Conservation (phyloP, 1,139 yeast genomes). For the Nakaseomyces kungkrabaensis region DNA sequence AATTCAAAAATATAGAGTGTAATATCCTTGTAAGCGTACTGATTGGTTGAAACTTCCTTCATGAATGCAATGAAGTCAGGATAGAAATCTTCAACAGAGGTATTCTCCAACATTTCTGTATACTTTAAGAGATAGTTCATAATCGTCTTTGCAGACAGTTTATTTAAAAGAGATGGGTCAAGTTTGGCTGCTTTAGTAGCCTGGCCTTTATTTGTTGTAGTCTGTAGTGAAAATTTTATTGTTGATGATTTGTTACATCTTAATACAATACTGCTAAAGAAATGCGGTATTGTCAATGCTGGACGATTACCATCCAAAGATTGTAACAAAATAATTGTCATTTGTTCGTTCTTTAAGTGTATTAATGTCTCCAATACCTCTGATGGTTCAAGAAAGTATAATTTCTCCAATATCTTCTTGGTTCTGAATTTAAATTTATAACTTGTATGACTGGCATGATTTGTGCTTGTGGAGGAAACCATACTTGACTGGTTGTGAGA, state of each 20-base stretch:
- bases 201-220: constrained; percentile 5
- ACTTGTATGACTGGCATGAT: constrained; percentile 39
- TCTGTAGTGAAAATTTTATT: constrained; percentile 15
- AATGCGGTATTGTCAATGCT: constrained; percentile 59
- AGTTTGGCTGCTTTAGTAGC: constrained; percentile 19
- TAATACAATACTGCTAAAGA: constrained; percentile 46
- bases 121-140: constrained; percentile 37
- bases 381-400: constrained; percentile 59
- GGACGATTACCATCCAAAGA: constrained; percentile 82
- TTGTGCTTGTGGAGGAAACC: constrained; percentile 43
- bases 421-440: constrained; percentile 65
- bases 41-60: constrained; percentile 45
- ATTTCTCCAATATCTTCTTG: constrained; percentile 55
- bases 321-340: constrained; percentile 32
- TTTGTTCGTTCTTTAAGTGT: constrained; percentile 20
- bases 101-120: constrained; percentile 56
- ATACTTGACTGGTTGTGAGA: constrained; percentile 41
- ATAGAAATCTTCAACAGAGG: constrained; percentile 72
- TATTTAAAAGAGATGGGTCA: constrained; percentile 18
- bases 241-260: constrained; percentile 32
- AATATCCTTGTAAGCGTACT: constrained; percentile 39
- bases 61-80: constrained; percentile 45
- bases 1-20: constrained; percentile 46
- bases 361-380: constrained; percentile 65
- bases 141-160: constrained; percentile 13